phyloP scores from a whole-genome alignment of 306 rosid genomes.

The Mimosa pudica region DNA sequence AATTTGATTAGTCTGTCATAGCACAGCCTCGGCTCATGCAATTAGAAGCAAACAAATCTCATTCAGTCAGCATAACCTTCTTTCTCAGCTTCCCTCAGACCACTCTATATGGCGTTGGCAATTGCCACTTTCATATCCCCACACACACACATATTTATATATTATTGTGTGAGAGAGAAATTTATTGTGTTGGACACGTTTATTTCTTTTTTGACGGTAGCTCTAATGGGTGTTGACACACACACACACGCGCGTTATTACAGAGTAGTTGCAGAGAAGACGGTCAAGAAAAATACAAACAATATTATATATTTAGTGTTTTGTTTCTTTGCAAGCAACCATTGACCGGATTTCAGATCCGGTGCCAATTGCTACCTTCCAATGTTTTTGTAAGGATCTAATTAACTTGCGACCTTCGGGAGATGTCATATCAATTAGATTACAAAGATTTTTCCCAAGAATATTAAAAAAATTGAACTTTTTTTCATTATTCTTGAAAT shows the following conservation, averaged over 20 bases:
- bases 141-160: neutral
- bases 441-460: too few relatives aligned
- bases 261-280: neutral
- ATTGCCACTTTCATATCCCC: neutral
- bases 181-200: neutral
- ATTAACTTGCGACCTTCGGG: too few relatives aligned
- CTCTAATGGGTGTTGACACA: neutral
- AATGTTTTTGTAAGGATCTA: too few relatives aligned
- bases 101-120: neutral
- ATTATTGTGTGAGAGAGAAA: neutral
- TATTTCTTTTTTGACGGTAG: neutral
- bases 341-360: neutral
- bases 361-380: neutral
- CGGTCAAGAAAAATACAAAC: neutral
- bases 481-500: too few relatives aligned
- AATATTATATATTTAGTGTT: neutral
- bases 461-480: too few relatives aligned
- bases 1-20: neutral
- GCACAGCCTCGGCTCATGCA: conserved; percentile 39
- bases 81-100: conserved; percentile 30
- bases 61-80: conserved; percentile 51
- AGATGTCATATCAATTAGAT: too few relatives aligned
- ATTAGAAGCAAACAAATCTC: conserved; percentile 58
- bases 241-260: neutral
- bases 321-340: neutral